These are phyloP conservation scores for Porphyridium purpureum DNA, from an alignment of 23 red algal species.

Conservation along the genomic window DNA sequence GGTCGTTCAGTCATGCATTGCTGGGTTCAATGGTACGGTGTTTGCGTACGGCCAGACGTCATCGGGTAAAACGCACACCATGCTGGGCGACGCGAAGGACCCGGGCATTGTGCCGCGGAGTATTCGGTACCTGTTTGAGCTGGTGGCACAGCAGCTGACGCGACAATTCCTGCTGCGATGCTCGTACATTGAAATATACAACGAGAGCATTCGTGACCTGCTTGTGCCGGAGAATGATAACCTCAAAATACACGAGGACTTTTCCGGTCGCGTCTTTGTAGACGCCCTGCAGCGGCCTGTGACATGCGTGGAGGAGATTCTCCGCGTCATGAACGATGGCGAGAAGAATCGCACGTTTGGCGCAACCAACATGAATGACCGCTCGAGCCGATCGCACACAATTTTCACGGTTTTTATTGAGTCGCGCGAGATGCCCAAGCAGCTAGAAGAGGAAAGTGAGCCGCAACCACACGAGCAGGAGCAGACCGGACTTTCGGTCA, in stretches of 20 bases:
- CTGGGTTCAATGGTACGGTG: slow-evolving; percentile 72
- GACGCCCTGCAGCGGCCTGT: slow-evolving; percentile 77
- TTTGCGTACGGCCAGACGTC: slow-evolving; percentile 97
- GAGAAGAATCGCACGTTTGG: slow-evolving; percentile 53
- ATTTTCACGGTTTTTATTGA: slow-evolving; percentile 93
- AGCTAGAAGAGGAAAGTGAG: slow-evolving; percentile 11
- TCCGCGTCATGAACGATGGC: slow-evolving; percentile 52
- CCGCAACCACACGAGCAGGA: slow-evolving; percentile 2
- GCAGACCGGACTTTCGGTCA: slow-evolving; percentile 34
- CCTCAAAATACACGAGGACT: slow-evolving; percentile 84
- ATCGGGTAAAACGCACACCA: slow-evolving; percentile 87
- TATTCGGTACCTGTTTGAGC: slow-evolving; percentile 53
- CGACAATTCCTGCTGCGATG: slow-evolving; percentile 74
- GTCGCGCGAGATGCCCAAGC: slow-evolving; percentile 29
- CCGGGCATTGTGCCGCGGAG: slow-evolving; percentile 62
- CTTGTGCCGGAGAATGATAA: slow-evolving; percentile 51
- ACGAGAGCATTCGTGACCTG: slow-evolving; percentile 86
- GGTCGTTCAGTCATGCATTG: slow-evolving; percentile 37
- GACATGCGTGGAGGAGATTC: slow-evolving; percentile 23
- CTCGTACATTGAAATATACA: slow-evolving; percentile 97
- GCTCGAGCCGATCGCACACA: slow-evolving; percentile 84
- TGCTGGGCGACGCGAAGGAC: slow-evolving; percentile 52
- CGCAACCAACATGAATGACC: slow-evolving; percentile 89
- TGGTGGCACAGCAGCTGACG: slow-evolving; percentile 8
- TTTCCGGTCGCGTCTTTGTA: slow-evolving; percentile 64